phyloP scores from a whole-genome alignment of 768 basidiomycete genomes.

The Psilocybe sp. region DNA sequence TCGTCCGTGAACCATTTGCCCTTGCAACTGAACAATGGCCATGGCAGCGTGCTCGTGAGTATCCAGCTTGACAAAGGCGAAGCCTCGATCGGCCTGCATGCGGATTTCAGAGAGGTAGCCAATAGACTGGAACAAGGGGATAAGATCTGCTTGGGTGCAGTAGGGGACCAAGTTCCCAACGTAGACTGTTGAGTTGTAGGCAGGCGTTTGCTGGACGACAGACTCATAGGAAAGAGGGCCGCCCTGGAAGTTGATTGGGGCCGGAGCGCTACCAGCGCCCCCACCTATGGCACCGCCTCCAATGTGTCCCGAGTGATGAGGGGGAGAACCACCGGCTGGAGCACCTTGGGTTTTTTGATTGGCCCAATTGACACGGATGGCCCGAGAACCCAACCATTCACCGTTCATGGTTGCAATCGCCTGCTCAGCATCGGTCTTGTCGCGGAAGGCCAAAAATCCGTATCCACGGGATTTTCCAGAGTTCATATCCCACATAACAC shows the following conservation, averaged over 20 bases:
- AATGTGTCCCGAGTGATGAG: slow-evolving; percentile 34
- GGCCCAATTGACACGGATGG: slow-evolving; percentile 99
- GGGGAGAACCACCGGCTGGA: slow-evolving; percentile 30
- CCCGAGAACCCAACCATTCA: slow-evolving; percentile 97
- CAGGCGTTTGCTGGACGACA: slow-evolving; percentile 91
- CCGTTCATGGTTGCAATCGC: slow-evolving; percentile 99
- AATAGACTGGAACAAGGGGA: slow-evolving; percentile 97
- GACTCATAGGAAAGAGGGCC: slow-evolving; percentile 89
- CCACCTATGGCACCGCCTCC: slow-evolving; percentile 36
- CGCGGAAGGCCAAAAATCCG: slow-evolving; percentile 97
- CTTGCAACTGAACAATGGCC: slow-evolving; percentile 96
- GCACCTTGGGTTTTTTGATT: slow-evolving; percentile 96
- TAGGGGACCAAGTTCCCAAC: slow-evolving; percentile 98
- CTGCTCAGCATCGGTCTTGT: slow-evolving; percentile 98
- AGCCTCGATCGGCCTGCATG: slow-evolving; percentile 98
- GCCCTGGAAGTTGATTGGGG: slow-evolving; percentile 88
- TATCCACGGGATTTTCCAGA: slow-evolving; percentile 98
- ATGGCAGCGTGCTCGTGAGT: slow-evolving; percentile 98
- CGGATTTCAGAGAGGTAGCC: slow-evolving; percentile 98
- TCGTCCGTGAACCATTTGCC: slow-evolving; percentile 94
- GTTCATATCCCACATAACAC: slow-evolving; percentile 99
- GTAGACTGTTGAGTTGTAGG: slow-evolving; percentile 95
- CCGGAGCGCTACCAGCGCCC: slow-evolving; percentile 59
- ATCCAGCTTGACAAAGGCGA: slow-evolving; percentile 98
- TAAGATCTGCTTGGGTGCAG: slow-evolving; percentile 95